Evolutionary conservation across 192 early-diverging fungal genomes (phyloP), one percentile per base, ranked within the genome.

Genomic region (Coemansia sp.): DNA sequence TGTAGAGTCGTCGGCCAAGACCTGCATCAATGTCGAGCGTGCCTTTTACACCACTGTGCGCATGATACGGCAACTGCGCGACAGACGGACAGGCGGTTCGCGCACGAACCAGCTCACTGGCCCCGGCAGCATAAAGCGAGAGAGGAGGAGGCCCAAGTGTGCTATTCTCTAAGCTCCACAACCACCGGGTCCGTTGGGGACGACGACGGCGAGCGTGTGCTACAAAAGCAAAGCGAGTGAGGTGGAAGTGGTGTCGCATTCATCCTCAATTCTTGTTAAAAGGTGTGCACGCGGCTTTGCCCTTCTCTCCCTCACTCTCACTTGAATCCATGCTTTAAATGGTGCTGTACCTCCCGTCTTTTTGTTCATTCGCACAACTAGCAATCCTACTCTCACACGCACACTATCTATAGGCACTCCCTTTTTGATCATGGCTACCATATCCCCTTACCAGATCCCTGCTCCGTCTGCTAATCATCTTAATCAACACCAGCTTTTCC

Each of bases 1-100:
- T 74, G 87, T 94, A 42, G 95, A 97, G 85, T 90, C 93, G 3
- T 89, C 86, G 22, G 94, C 95, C 58, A 95, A 95, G 81, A 94
- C 91, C 11, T 89, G 90, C 71, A 84, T 94, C 67, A 97, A 97
- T 53, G 94, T 97, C 6, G 95, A 97, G 61, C 86, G 88, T 82
- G 89, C 91, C 17, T 95, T 93, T 63, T 93, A 91, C 66, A 87
- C 84, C 46, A 90, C 92, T 5, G 92, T 93, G 19, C 85, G 91
- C 29, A 88, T 91, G 88, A 91, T 95, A 62, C 86, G 92, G 63
- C 77, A 83, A 66, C 76, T 85, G 63, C 76, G 86, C 21, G 86
- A 89, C 53, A 78, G 68, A 33, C 79, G 80, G 66, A 59, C 71
- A 14, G 83, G 79, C 64, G 66, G 72, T 27, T 42, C 11, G 8